A percentile compares a stretch with the other conserved stretches of the same genome.
phyloP scores from a whole-genome alignment of 164 flowering plant genomes.

The Brasenia schreberi region DNA sequence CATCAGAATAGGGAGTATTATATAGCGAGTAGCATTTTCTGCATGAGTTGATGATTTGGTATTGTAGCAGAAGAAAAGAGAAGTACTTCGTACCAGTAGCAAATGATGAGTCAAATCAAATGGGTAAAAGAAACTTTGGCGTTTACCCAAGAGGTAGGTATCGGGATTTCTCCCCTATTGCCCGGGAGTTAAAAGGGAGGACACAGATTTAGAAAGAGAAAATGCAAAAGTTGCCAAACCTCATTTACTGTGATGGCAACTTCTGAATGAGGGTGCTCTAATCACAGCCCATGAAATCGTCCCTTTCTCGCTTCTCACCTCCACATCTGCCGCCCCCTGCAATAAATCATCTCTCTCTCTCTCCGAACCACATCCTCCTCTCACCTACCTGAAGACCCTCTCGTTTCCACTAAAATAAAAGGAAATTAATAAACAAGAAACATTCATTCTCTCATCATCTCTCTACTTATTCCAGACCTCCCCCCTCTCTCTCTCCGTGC shows the following conservation, averaged over 20 bases:
- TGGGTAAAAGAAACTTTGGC: neutral
- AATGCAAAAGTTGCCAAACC: neutral
- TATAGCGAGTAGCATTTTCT: too few relatives aligned
- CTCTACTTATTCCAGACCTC: conserved; percentile 2
- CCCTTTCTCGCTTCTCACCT: conserved; percentile 33
- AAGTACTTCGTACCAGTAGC: too few relatives aligned
- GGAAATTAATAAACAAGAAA: neutral
- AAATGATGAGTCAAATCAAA: neutral
- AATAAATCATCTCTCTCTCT: neutral
- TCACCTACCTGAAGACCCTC: conserved; percentile 30
- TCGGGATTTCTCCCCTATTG: neutral
- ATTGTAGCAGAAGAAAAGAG: neutral
- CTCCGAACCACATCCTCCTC: neutral
- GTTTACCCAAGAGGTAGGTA: neutral
- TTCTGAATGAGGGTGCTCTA: conserved; percentile 41
- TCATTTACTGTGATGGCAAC: conserved; percentile 43
- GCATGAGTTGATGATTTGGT: too few relatives aligned
- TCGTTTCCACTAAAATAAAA: neutral
- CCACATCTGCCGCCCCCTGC: conserved; percentile 51
- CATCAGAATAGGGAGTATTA: neutral
- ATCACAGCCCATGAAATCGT: conserved; percentile 45
- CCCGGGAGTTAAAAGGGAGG: conserved; percentile 2
- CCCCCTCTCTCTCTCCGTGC: neutral
- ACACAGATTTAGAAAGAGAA: conserved; percentile 2
- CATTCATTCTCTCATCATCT: conserved; percentile 4